phyloP scores from a whole-genome alignment of 169 alveolate genomes.

The Plasmodium vivax region DNA sequence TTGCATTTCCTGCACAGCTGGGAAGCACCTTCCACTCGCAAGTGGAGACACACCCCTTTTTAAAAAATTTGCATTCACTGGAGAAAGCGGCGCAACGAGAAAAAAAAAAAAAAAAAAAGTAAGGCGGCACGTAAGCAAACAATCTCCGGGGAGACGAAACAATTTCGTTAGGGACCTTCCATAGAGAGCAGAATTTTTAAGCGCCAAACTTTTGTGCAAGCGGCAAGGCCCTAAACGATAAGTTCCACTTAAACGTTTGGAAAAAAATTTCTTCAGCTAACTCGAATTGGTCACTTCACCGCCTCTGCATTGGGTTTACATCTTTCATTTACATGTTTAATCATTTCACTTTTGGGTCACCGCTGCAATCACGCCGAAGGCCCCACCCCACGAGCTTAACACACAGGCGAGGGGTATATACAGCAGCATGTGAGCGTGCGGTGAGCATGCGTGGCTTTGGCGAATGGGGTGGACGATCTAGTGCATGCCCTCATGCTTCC shows the following conservation, averaged over 20 bases:
- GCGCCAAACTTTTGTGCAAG: neutral
- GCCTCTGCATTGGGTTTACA: neutral
- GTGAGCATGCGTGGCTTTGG: neutral
- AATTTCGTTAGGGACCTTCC: neutral
- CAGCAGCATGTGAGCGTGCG: neutral
- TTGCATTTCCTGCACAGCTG: neutral
- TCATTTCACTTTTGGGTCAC: neutral
- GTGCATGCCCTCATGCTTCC: neutral
- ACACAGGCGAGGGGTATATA: neutral
- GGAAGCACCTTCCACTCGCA: neutral
- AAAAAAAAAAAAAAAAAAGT: neutral
- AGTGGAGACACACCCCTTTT: neutral
- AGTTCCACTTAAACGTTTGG: neutral
- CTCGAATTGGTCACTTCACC: neutral
- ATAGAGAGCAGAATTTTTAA: neutral
- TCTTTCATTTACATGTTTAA: neutral
- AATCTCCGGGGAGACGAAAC: neutral
- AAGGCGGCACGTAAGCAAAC: neutral
- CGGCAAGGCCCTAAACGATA: neutral
- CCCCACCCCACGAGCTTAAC: neutral
- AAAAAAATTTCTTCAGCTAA: neutral
- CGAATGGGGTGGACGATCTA: neutral
- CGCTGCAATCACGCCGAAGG: neutral
- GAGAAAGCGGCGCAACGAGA: neutral
- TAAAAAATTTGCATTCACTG: neutral